Base-by-base conservation (phyloP, 495 filamentous ascomycete species). In the Penicillium cosmopolitanum region DNA sequence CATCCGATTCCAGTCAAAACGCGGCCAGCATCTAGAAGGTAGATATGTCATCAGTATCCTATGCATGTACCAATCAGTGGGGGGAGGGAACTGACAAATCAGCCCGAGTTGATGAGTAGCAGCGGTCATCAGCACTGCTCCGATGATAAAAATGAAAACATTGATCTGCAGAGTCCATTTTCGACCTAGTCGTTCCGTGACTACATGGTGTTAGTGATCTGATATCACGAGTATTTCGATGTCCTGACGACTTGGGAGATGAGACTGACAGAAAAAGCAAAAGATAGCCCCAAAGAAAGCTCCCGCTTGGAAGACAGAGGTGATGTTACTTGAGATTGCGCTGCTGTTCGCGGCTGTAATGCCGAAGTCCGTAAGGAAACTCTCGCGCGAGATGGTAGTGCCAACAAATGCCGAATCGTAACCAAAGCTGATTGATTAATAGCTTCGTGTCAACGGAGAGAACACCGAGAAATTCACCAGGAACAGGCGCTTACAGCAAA, bases 331-430 rank as follows among this genome's bases (percentile, higher is more conserved):
- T 46, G 79, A 80, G 33, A 84, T 64, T 13, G 82, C 70, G n/a
- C 77, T 77, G 51, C 82, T 67, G 21, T 70, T 62, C 12, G 60
- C 48, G 1, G 66, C 64, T 13, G 66, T 64, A 51, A 84, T 80
- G 12, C 72, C 59, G 62, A 87, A 86, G 65, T 84, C 83, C 2
- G 66, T 43, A 31, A 71, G 71, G 69, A 87, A 87, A 21, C 84
- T 83, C 0, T 73, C 72, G 28, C 86, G 74, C 18, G 84, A 78
- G n/a, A 86, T 74, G 5, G 85, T 87, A 5, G 79, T 84, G 53
- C 85, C 85, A 40, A 87, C 85, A 71, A 87, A 87, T 51, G 84
- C 80, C 16, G 76, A 78, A 61, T 87, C 85, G 57, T 86, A 87
- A 18, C 86, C 85, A 25, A 53, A 47, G 18, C 40, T 59, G 16